Conservation (phyloP, 116 monocot species). For the Trichopus zeylanicus region DNA sequence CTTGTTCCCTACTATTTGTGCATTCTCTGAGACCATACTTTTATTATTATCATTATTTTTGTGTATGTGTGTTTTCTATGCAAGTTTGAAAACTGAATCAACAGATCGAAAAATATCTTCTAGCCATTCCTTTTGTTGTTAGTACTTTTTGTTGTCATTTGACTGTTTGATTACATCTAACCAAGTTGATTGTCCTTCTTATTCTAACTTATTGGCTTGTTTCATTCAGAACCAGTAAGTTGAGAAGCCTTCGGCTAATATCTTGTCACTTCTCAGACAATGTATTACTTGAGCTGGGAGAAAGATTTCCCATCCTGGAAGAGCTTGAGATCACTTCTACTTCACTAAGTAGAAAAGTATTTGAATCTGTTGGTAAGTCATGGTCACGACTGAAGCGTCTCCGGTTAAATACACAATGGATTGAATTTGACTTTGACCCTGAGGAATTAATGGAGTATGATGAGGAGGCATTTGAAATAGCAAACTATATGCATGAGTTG, state of each 20-base stretch:
- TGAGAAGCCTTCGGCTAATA: conserved; percentile 17
- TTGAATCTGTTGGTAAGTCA: conserved; percentile 9
- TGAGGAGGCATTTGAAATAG: conserved; percentile 13
- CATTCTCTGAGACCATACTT: background rate
- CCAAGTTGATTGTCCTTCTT: background rate
- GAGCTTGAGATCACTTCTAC: conserved; percentile 12
- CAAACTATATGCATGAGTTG: conserved; percentile 22
- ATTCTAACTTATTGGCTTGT: background rate
- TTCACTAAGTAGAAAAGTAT: conserved; percentile 4
- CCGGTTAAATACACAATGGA: conserved; percentile 1
- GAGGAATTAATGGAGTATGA: background rate
- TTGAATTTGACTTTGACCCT: background rate
- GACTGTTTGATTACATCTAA: background rate
- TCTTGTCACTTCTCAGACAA: conserved; percentile 18
- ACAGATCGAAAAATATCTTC: too few species aligned
- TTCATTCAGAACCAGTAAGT: conserved; percentile 10
- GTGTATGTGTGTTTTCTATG: background rate
- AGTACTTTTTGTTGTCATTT: background rate
- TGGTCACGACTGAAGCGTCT: conserved; percentile 6
- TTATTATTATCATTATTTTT: background rate
- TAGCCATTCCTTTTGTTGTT: background rate
- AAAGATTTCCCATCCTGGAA: conserved; percentile 19
- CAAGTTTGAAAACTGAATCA: background rate
- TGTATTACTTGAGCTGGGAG: conserved; percentile 7
- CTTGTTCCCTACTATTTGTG: background rate